phyloP scores from a whole-genome alignment of 73 alveolate species.

The Halteria grandinella region DNA sequence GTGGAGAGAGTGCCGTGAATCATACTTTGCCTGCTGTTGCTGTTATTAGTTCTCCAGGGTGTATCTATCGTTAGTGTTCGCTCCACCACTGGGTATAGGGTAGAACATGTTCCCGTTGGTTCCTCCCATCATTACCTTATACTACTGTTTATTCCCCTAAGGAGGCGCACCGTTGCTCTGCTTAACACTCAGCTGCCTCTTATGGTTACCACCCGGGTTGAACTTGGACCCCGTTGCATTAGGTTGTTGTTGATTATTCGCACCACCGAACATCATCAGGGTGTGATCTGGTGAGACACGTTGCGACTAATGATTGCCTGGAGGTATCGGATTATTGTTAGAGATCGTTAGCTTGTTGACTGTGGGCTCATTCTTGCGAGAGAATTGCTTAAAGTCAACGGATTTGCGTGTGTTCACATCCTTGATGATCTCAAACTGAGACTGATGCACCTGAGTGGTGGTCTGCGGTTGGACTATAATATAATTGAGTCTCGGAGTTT shows the following conservation, averaged over 20 bases:
- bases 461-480: no score
- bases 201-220: neutral
- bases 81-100: neutral
- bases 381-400: no score
- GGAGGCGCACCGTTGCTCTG: neutral
- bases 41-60: neutral
- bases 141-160: neutral
- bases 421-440: no score
- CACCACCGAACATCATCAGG: neutral
- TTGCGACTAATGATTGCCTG: no score
- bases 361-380: no score
- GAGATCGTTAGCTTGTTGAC: no score
- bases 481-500: no score
- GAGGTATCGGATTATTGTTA: no score
- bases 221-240: neutral
- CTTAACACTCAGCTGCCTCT: neutral
- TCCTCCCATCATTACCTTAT: neutral
- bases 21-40: constrained; percentile 2
- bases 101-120: neutral
- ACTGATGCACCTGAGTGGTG: no score
- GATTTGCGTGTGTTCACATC: no score
- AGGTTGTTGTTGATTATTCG: neutral
- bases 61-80: neutral
- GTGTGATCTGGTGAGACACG: neutral
- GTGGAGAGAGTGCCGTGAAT: constrained; percentile 12